These are phyloP conservation scores for Jaapia argillacea DNA, from an alignment of 768 basidiomycete species.

Conservation along the genomic window DNA sequence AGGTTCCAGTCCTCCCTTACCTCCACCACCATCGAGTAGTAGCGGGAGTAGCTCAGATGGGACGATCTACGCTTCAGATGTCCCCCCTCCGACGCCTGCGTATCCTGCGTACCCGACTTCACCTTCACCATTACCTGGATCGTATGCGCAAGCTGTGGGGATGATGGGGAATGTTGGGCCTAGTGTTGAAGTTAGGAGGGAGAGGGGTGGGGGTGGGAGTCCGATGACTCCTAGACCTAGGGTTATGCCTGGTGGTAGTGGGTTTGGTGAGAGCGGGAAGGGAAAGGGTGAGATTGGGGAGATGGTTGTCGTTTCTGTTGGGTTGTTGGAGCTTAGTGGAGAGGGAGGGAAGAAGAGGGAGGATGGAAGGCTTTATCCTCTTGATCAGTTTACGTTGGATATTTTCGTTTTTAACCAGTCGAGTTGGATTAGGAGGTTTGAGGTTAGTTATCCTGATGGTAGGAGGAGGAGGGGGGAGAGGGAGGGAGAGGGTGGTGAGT, in stretches of 20 bases:
- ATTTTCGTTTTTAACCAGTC: constrained; percentile 84
- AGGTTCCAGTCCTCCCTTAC: constrained; percentile 19
- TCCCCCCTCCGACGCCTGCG: constrained; percentile 48
- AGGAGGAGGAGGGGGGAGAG: constrained; percentile 32
- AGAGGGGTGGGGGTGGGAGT: constrained; percentile 28
- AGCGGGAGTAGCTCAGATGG: constrained; percentile 9
- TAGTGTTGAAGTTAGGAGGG: constrained; percentile 60
- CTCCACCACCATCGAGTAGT: constrained; percentile 11
- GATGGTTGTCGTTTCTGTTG: constrained; percentile 63
- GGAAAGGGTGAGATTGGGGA: constrained; percentile 31
- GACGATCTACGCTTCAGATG: constrained; percentile 9
- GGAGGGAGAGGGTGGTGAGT: constrained; percentile 19
- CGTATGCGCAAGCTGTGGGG: constrained; percentile 43
- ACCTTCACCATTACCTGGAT: constrained; percentile 38
- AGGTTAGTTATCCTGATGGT: constrained; percentile 57
- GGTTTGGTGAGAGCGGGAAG: constrained; percentile 27
- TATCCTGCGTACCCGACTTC: constrained; percentile 58
- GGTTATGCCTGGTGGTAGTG: constrained; percentile 26
- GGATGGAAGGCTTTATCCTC: constrained; percentile 51
- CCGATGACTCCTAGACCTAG: constrained; percentile 51
- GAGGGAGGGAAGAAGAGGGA: constrained; percentile 9
- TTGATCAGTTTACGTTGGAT: constrained; percentile 71
- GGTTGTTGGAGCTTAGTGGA: constrained; percentile 21
- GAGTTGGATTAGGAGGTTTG: constrained; percentile 65
- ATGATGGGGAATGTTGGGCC: constrained; percentile 37